phyloP scores from a whole-genome alignment of 75 land plant genomes.

The Ceratopteris richardii region DNA sequence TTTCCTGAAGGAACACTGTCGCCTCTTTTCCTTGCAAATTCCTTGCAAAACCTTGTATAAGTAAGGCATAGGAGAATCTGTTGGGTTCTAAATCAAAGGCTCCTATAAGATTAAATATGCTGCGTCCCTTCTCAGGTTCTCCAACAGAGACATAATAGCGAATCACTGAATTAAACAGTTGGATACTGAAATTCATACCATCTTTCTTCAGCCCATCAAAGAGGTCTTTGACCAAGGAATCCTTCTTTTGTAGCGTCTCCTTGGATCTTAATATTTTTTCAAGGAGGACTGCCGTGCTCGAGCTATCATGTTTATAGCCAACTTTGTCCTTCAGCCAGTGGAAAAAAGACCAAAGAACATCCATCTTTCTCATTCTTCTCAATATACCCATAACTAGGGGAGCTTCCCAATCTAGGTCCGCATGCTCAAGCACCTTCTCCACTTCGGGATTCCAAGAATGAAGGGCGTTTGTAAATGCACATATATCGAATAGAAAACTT shows the following conservation, averaged over 20 bases:
- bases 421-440: neutral
- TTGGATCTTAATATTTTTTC: neutral
- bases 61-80: too few relatives aligned
- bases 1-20: too few relatives aligned
- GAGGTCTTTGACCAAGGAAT: neutral
- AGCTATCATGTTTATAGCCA: neutral
- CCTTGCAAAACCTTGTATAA: too few relatives aligned
- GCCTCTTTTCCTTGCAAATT: too few relatives aligned
- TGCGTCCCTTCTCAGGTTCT: neutral
- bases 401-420: neutral
- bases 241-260: neutral
- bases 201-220: neutral
- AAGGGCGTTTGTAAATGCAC: neutral
- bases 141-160: neutral
- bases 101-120: too few relatives aligned
- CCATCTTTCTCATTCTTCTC: neutral
- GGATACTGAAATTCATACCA: neutral
- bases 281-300: neutral
- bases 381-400: neutral
- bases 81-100: too few relatives aligned
- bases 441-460: slow-evolving; percentile 2
- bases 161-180: neutral
- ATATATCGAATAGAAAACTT: neutral
- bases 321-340: slow-evolving; percentile 1
- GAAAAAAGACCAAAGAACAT: neutral